Conservation (phyloP, 1,139 yeast genomes). For the Hansenula sp. region DNA sequence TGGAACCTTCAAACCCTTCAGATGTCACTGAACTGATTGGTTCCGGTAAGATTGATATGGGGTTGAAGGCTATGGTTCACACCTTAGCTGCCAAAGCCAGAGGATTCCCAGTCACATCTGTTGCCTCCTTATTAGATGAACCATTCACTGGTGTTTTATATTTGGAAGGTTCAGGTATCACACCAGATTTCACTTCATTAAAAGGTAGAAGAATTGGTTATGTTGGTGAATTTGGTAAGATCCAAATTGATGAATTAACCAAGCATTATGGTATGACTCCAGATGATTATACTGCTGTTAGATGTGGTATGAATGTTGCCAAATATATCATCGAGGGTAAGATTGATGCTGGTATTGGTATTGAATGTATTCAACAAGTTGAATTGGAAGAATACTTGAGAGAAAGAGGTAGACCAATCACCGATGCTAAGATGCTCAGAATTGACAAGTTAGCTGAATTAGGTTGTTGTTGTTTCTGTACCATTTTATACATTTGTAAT, state of each 20-base stretch:
- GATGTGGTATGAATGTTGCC: slow-evolving; percentile 61
- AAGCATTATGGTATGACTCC: slow-evolving; percentile 54
- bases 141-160: slow-evolving; percentile 56
- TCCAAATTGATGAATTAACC: slow-evolving; percentile 54
- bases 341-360: slow-evolving; percentile 57
- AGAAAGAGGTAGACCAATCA: slow-evolving; percentile 39
- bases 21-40: slow-evolving; percentile 59
- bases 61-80: slow-evolving; percentile 59
- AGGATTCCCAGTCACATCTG: slow-evolving; percentile 54
- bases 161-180: slow-evolving; percentile 48
- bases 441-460: slow-evolving; percentile 54
- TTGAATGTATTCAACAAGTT: slow-evolving; percentile 57
- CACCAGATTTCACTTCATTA: slow-evolving; percentile 46
- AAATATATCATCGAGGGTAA: slow-evolving; percentile 51
- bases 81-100: slow-evolving; percentile 59
- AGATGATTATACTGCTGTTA: slow-evolving; percentile 53
- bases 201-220: slow-evolving; percentile 54
- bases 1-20: slow-evolving; percentile 57
- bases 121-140: slow-evolving; percentile 52
- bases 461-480: slow-evolving; percentile 60
- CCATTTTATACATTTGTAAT: slow-evolving; percentile 51
- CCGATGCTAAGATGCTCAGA: slow-evolving; percentile 52
- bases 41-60: slow-evolving; percentile 55
- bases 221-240: slow-evolving; percentile 59
- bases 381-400: slow-evolving; percentile 50